These are phyloP conservation scores for Pugionium dolabratum DNA, from an alignment of 345 rosid genomes.

Conservation along the genomic window DNA sequence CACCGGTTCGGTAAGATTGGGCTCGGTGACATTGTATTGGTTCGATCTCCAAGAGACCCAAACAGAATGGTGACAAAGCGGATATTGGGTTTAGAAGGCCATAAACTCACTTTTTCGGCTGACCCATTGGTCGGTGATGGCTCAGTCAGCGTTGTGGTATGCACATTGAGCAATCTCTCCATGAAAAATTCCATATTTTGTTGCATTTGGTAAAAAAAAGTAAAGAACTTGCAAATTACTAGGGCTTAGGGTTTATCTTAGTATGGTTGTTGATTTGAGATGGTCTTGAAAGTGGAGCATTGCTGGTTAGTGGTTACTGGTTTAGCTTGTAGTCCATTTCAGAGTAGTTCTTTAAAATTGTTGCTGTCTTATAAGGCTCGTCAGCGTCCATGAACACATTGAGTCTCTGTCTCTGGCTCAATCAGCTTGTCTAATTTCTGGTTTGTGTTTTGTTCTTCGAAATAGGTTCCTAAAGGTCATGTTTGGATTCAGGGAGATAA, in stretches of 20 bases:
- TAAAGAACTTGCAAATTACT: too few species aligned
- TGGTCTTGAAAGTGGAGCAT: conserved; percentile 4
- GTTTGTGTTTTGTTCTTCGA: conserved; percentile 2
- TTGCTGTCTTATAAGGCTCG: neutral
- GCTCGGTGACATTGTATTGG: conserved; percentile 71
- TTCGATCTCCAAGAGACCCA: conserved; percentile 74
- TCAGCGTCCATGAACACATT: neutral
- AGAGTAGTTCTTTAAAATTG: neutral
- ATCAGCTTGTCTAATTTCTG: conserved; percentile 1
- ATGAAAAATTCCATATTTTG: neutral
- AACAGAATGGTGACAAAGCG: conserved; percentile 61
- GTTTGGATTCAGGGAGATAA: conserved; percentile 96
- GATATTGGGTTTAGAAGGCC: conserved; percentile 67
- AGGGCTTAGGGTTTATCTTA: neutral
- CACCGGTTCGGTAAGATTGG: conserved; percentile 62
- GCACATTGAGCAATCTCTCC: conserved; percentile 7
- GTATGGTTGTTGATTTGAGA: conserved; percentile 9
- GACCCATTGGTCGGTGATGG: conserved; percentile 44
- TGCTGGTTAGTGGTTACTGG: neutral
- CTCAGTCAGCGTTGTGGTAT: conserved; percentile 44
- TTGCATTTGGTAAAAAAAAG: too few species aligned
- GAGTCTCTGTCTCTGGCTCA: too few species aligned
- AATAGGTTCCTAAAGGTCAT: conserved; percentile 81
- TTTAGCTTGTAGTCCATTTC: neutral
- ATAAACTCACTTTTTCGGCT: conserved; percentile 55